A percentile compares a stretch with the other conserved stretches of the same genome.
Evolutionary conservation across 169 alveolate species (phyloP).

Genomic region (Theileria annulata): DNA sequence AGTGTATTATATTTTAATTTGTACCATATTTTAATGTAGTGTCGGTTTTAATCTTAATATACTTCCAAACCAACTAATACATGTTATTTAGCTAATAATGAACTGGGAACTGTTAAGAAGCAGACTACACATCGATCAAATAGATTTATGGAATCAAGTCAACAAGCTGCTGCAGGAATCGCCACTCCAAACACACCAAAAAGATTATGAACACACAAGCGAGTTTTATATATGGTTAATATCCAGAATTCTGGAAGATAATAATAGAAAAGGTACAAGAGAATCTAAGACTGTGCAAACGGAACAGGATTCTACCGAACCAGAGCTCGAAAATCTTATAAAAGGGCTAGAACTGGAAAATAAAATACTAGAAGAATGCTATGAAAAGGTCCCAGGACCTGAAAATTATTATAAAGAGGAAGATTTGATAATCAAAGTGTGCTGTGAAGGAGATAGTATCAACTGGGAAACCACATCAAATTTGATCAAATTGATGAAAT

Average conservation of each 20-base stretch:
- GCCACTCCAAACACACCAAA: neutral
- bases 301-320: neutral
- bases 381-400: neutral
- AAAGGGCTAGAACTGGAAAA: neutral
- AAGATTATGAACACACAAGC: neutral
- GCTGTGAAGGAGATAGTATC: neutral
- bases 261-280: neutral
- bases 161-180: neutral
- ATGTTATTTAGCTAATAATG: neutral
- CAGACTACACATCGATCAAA: slow-evolving; percentile 2
- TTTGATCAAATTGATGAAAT: neutral
- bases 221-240: neutral
- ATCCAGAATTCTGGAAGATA: neutral
- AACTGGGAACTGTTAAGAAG: neutral
- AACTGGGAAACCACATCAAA: neutral
- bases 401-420: neutral
- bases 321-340: neutral
- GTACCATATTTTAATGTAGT: slow-evolving; percentile 2
- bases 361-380: neutral
- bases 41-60: slow-evolving; percentile 6
- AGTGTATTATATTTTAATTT: neutral
- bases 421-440: neutral
- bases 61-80: neutral
- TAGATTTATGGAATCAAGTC: neutral
- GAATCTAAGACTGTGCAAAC: slow-evolving; percentile 5